These are phyloP conservation scores for Selaginella moellendorffii DNA, from an alignment of 75 land plant genomes.

Conservation along the genomic window DNA sequence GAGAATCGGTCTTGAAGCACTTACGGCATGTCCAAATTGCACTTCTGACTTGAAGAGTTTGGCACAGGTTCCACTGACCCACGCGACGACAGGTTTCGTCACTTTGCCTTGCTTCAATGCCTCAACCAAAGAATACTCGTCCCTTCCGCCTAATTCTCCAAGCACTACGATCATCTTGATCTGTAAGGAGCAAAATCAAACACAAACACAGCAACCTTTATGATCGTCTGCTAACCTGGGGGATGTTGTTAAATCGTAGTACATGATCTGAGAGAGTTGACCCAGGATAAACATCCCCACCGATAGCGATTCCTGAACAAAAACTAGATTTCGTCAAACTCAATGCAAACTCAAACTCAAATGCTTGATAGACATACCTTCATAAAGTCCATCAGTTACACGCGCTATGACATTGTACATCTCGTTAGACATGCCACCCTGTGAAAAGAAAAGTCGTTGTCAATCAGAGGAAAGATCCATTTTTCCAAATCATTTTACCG, in stretches of 20 bases:
- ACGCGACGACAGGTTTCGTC: slow-evolving; percentile 91
- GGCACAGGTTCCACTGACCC: slow-evolving; percentile 99
- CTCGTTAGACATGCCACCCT: slow-evolving; percentile 99
- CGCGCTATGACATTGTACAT: slow-evolving; percentile 88
- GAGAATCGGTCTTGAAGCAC: too few relatives aligned
- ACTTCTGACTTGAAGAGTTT: slow-evolving; percentile 97
- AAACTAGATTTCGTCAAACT: neutral
- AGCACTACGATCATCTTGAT: slow-evolving; percentile 93
- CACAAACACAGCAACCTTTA: neutral
- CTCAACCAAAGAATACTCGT: slow-evolving; percentile 93
- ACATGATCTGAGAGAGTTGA: slow-evolving; percentile 98
- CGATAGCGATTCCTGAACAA: slow-evolving; percentile 80
- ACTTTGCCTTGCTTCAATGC: slow-evolving; percentile 83
- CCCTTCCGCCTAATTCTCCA: slow-evolving; percentile 90
- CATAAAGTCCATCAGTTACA: slow-evolving; percentile 94
- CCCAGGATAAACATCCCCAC: slow-evolving; percentile 97
- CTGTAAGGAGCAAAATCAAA: slow-evolving; percentile 19
- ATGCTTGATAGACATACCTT: slow-evolving; percentile 33
- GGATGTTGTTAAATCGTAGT: slow-evolving; percentile 86
- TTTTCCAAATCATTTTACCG: slow-evolving; percentile 34
- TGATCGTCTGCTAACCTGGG: slow-evolving; percentile 60
- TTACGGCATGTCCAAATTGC: slow-evolving; percentile 97
- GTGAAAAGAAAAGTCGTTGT: slow-evolving; percentile 8
- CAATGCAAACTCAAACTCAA: neutral
- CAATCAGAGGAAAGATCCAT: neutral